Evolutionary conservation across 73 alveolate genomes (phyloP), one percentile per base, ranked within the genome.

Genomic region (Paramecium primaurelia): DNA sequence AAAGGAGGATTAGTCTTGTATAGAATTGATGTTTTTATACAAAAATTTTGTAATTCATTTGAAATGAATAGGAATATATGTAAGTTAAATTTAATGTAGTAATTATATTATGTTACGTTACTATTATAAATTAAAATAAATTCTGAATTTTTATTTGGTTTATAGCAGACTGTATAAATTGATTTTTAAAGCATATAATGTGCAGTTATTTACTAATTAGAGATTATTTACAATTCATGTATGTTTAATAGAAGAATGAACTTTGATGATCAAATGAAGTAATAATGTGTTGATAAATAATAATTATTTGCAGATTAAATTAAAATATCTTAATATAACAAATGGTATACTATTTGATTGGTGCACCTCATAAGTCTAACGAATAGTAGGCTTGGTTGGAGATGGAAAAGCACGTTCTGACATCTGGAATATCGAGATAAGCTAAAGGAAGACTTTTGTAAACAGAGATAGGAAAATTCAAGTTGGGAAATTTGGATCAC

Each of bases 401-500:
- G 9, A 80, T 44, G 30, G 91, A 80, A 77, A 80, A 49, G 25
- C 91, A 80, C 30, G 91, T 80, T 49, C 26, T 80, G 49, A 80
- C 71, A 25, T 45, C 77, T 18, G 91, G 91, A 4, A 42, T 80
- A 26, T 22, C 58, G 8, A 40, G 75, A 20, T 47, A 42, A 47
- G 71, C 77, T 32, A 80, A 42, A 47, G 91, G 91, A 44, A 45
- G 58, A 58, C 6, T 80, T 44, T 25, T 45, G 34, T 30, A 80
- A 20, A 26, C 75, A n/a, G 91, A 80, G 25, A 32, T 80, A 9
- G 71, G 37, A 47, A 22, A 42, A 22, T 89, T 89, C 94, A 89
- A 89, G 92, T 45, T 89, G 92, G 88, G 94, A 30, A 89, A 89
- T 89, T 64, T 89, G 26, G 94, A 89, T 71, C 84, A 64, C 37